Base-by-base conservation (phyloP, 2,329 filamentous ascomycete species). In the Paradendryphiella salina region DNA sequence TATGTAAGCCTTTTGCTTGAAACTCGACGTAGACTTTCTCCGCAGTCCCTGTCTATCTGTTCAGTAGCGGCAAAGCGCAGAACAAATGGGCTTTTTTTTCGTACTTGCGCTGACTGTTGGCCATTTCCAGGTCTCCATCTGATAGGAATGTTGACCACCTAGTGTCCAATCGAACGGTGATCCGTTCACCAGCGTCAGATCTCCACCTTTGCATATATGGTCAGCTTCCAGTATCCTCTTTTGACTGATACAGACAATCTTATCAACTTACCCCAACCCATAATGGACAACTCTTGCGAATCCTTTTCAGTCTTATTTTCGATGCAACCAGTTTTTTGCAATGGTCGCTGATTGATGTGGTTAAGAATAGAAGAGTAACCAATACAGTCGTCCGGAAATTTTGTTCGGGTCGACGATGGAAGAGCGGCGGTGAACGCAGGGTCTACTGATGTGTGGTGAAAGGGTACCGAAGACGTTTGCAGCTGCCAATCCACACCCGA, bases 101-200 rank as follows among this genome's bases (percentile, higher is more conserved):
- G 7, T 55, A 64, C 65, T 64, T 43, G 70, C 60, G 20, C 39
- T 59, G 14, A 73, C 52, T 1, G 66, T 68, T 2, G 70, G 68
- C 67, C 70, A 75, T 31, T 54, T 65, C 71, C 73, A 75, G 1
- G 61, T 58, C 34, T 68, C 65, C 72, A 76, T 74, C 45, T 75
- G 70, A 52, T 74, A 74, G 2, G 68, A 66, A 28, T 64, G 59
- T 29, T 66, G 61, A 18, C 60, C 50, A 26, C 46, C 64, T 40
- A 71, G 46, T 10, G 52, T 64, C 71, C 70, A 76, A 40, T 71
- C 66, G 33, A 72, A 70, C 2, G 73, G 71, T n/a, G 71, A 74
- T 15, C 72, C 73, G 60, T 76, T 76, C 39, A 76, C 60, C 18
- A 76, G 46, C 10, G 72, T 71, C 36, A 76, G 58, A 23, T 59